Evolutionary conservation across 2,329 filamentous ascomycete genomes (phyloP).

Genomic region (Amesomyces nigricolor): DNA sequence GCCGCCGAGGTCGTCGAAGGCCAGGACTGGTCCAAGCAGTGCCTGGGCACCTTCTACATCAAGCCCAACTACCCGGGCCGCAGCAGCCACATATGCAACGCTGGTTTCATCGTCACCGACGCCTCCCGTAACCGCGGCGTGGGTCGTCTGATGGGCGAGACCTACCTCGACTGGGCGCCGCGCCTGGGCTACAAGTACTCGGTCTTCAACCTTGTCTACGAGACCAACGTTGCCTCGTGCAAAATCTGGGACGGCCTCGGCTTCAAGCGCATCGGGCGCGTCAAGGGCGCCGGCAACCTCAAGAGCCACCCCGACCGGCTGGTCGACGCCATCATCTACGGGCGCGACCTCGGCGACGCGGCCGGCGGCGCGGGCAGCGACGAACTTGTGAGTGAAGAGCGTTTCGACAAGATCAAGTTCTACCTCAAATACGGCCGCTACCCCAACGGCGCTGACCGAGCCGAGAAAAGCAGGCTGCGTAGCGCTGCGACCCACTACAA

Average conservation of each 20-base stretch:
- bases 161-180: conserved; percentile 71
- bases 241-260: conserved; percentile 88
- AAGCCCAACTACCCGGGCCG: conserved; percentile 90
- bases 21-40: conserved; percentile 73
- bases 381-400: conserved; percentile 85
- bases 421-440: conserved; percentile 95
- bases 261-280: conserved; percentile 85
- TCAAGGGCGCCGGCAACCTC: conserved; percentile 66
- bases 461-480: conserved; percentile 89
- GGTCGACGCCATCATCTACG: conserved; percentile 74
- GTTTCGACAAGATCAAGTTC: conserved; percentile 97
- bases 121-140: conserved; percentile 68
- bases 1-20: conserved; percentile 53
- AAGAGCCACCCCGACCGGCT: conserved; percentile 63
- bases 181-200: conserved; percentile 84
- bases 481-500: conserved; percentile 96
- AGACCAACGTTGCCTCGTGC: conserved; percentile 85
- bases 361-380: conserved; percentile 57
- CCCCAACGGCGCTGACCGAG: conserved; percentile 84
- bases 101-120: conserved; percentile 69
- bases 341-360: conserved; percentile 51
- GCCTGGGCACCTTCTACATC: conserved; percentile 87
- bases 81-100: conserved; percentile 88
- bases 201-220: conserved; percentile 91
- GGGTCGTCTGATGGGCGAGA: conserved; percentile 69